Evolutionary conservation across 768 basidiomycete genomes (phyloP).

Genomic region (Lepiota brunneoincarnata): DNA sequence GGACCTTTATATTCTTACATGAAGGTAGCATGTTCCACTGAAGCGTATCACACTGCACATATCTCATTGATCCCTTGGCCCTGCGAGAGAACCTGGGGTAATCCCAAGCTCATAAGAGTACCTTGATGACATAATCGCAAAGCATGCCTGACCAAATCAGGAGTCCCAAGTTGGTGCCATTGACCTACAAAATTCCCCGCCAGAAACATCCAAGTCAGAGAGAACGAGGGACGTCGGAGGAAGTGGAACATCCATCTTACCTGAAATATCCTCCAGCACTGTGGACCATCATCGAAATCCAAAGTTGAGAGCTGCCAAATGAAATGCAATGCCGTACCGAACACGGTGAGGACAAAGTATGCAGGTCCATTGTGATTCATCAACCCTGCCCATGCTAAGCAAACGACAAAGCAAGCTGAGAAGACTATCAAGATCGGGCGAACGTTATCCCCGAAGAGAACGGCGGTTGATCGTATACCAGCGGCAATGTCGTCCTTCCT

Average conservation of each 20-base stretch:
- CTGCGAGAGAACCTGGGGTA: too few species aligned
- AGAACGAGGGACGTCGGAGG: background rate
- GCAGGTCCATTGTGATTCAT: background rate
- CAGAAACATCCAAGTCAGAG: background rate
- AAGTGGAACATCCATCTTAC: too few species aligned
- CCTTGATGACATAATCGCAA: background rate
- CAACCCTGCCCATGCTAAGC: background rate
- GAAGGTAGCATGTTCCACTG: too few species aligned
- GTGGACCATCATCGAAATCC: background rate
- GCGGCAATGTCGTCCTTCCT: slow-evolving; percentile 48
- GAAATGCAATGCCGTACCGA: background rate
- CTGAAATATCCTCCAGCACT: slow-evolving; percentile 1
- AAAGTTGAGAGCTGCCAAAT: slow-evolving; percentile 5
- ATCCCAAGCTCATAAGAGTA: too few species aligned
- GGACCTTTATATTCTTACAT: too few species aligned
- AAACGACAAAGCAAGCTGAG: slow-evolving; percentile 35
- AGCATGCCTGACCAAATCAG: background rate
- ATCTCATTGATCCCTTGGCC: too few species aligned
- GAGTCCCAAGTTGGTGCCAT: background rate
- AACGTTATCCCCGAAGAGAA: slow-evolving; percentile 44
- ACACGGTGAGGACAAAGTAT: slow-evolving; percentile 6
- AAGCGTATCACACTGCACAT: too few species aligned
- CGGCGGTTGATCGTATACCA: slow-evolving; percentile 54
- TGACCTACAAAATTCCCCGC: background rate
- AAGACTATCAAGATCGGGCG: slow-evolving; percentile 41